Base-by-base conservation (phyloP, 2,329 filamentous ascomycete genomes). In the Shiraia bambusicola region DNA sequence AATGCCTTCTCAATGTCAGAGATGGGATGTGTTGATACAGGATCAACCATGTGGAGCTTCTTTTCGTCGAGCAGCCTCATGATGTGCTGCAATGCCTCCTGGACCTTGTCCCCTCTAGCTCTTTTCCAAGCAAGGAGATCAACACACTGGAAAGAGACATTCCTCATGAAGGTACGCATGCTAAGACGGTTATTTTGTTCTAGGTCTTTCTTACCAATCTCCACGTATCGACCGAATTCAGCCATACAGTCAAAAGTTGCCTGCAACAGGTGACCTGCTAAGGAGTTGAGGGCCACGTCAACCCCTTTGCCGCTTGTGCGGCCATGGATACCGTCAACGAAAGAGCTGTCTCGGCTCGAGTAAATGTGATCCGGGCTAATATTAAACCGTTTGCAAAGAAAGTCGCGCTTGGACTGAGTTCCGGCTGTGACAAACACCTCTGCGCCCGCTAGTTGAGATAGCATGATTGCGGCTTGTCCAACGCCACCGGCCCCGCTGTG, bases 181-280 rank as follows among this genome's bases (percentile, higher is more conserved):
- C 37, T 36, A 3, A 59, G 40, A 9, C 31, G 40, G 2, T 16
- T 34, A 4, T 37, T 27, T 15, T 40, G 34, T 2, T 29, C 10
- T 12, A 49, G 14, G 22, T 58, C 55, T 2, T 35, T 24, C 16
- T 34, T 50, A 1, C 54, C 54, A 22, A 61, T 45, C 28, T 61
- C 56, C 10, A 61, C 40, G 17, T 58, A 43, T 0, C 25, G 37
- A 5, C 58, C 58, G 9, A 25, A 34, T 15, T 43, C 15, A 0
- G 74, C 74, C 1, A 78, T 58, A 28, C 72, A 75, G 4, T 63
- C 45, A 45, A 40, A 56, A 0, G 67, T 72, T 0, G 66, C 67
- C 5, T 50, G 44, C 4, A 67, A 45, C 1, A 49, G 16, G 5
- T 62, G 54, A 2, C 64, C 65, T 4, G 49, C 34, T 2, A 43